Conservation (phyloP, 1,284 basidiomycete genomes). For the Microbotryum intermedium region DNA sequence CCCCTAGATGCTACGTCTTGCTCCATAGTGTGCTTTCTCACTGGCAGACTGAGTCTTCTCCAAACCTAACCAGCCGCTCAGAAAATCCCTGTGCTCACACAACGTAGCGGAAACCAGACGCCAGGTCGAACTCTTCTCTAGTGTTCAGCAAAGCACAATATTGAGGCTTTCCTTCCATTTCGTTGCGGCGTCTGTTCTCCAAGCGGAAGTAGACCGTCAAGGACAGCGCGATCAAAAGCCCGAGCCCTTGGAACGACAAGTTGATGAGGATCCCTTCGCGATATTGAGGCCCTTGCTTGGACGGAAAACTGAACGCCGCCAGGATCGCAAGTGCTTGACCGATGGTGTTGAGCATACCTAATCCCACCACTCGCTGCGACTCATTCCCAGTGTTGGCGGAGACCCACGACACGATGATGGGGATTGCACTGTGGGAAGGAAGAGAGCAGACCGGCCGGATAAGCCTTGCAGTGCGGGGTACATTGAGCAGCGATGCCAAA, state of each 20-base stretch:
- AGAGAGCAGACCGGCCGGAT: no score
- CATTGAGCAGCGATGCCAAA: no score
- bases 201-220: conserved; percentile 40
- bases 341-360: conserved; percentile 44
- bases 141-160: no score
- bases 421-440: conserved; percentile 34
- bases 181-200: conserved; percentile 41
- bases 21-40: no score
- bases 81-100: no score
- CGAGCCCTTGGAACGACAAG: conserved; percentile 40
- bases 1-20: no score
- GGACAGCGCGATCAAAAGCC: conserved; percentile 35
- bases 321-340: conserved; percentile 44
- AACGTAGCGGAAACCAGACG: no score
- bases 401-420: conserved; percentile 36
- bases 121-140: no score
- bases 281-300: conserved; percentile 40
- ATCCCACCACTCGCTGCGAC: conserved; percentile 40
- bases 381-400: conserved; percentile 39
- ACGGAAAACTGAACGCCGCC: conserved; percentile 44
- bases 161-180: conserved; percentile 37
- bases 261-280: conserved; percentile 42
- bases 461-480: no score
- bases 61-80: no score
- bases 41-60: no score